Evolutionary conservation across 371 early-diverging fungal species (phyloP).

Genomic region (Rhizopus arrhizus): DNA sequence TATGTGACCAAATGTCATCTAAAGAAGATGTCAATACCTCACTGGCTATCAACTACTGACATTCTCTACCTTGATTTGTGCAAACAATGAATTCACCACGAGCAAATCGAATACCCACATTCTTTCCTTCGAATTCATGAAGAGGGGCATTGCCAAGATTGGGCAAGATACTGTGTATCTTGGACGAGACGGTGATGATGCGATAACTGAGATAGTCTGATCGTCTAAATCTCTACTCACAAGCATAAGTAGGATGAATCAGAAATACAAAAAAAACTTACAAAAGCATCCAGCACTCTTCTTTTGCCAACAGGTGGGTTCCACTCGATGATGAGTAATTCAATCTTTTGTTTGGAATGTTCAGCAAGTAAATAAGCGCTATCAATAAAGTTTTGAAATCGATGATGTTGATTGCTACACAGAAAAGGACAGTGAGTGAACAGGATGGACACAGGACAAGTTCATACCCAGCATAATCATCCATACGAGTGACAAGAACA

Average conservation of each 20-base stretch:
- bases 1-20: slow-evolving; percentile 56
- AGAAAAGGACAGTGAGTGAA: background rate
- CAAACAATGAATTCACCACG: slow-evolving; percentile 48
- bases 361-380: slow-evolving; percentile 45
- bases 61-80: slow-evolving; percentile 48
- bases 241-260: background rate
- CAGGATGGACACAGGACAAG: too few species aligned
- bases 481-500: slow-evolving; percentile 52
- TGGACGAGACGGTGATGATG: slow-evolving; percentile 44
- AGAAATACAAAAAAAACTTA: slow-evolving; percentile 17
- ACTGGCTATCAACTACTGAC: background rate
- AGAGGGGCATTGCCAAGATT: slow-evolving; percentile 45
- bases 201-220: slow-evolving; percentile 43
- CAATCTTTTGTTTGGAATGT: slow-evolving; percentile 43
- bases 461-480: slow-evolving; percentile 51
- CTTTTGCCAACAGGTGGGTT: slow-evolving; percentile 44
- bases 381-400: slow-evolving; percentile 50
- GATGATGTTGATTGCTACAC: slow-evolving; percentile 44
- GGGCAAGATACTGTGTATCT: slow-evolving; percentile 39
- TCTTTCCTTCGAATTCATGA: slow-evolving; percentile 54
- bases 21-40: background rate
- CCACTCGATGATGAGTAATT: slow-evolving; percentile 50
- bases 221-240: slow-evolving; percentile 42
- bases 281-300: slow-evolving; percentile 42
- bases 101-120: slow-evolving; percentile 51